Evolutionary conservation across 768 basidiomycete genomes (phyloP), one percentile per base, ranked within the genome.

Genomic region (Serendipita sp.): DNA sequence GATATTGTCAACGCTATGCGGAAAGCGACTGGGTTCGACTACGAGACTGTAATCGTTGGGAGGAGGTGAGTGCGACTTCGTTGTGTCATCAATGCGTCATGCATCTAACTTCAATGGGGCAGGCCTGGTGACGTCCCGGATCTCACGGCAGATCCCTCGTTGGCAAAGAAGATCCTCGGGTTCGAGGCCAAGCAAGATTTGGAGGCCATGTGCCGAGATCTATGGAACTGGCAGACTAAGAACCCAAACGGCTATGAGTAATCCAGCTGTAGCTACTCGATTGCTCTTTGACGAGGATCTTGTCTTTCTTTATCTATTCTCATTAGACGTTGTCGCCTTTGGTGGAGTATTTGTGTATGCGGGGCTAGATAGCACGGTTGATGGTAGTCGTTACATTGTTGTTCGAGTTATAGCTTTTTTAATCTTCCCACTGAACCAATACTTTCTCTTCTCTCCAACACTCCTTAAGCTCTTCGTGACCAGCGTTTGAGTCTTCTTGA

Each of bases 161-260:
- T 98, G 22, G 96, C 96, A 0, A 83, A 94, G 75, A 82, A 82
- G 70, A 95, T 98, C 72, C 85, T 99, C 31, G 90, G 90, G 3
- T 99, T 97, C 80, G 81, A 82, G 65, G 95, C 95, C 13, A 77
- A 79, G 28, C 79, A 83, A 69, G 79, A 84, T 68, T 79, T 99
- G 48, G 86, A 92, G 65, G 84, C 85, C 62, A 98, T 98, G 91
- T 98, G 96, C 74, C 78, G 82, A 62, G 96, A 99, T 74, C 77
- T 96, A 68, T 98, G 96, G 96, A 94, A 94, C 75, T 99, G 94
- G 91, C 95, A 98, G 76, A 83, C 82, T n/a, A 89, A 83, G 72
- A 90, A 96, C 69, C 90, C 88, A 4, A 70, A 81, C 31, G 93
- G 93, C 2, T 96, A 71, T 38, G 7, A 38, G 34, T 38, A 38